A percentile compares a stretch with the other conserved stretches of the same genome.
Conservation (phyloP, 495 filamentous ascomycete genomes). For the Choiromyces venosus region DNA sequence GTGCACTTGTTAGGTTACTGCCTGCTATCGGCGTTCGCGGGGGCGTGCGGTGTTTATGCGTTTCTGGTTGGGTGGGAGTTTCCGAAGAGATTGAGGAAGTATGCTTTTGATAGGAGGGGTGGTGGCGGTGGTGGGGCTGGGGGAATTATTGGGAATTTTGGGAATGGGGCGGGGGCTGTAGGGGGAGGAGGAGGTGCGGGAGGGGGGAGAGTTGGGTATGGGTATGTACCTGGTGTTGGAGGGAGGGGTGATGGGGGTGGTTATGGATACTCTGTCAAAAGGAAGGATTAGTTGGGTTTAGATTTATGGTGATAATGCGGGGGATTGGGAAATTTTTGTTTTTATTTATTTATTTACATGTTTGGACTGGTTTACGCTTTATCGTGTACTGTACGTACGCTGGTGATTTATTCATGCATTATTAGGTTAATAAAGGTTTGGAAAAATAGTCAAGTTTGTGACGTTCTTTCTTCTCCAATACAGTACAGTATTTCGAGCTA, state of each 20-base stretch:
- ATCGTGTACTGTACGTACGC: neutral
- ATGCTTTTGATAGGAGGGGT: slow-evolving; percentile 43
- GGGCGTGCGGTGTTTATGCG: slow-evolving; percentile 43
- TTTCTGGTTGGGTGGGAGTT: slow-evolving; percentile 45
- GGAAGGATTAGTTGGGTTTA: slow-evolving; percentile 49
- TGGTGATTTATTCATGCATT: neutral
- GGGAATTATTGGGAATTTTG: slow-evolving; percentile 45
- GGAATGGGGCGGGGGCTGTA: slow-evolving; percentile 40
- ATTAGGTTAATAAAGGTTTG: neutral
- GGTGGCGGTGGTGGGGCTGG: slow-evolving; percentile 44
- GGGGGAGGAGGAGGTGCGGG: slow-evolving; percentile 18
- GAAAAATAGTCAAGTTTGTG: no score
- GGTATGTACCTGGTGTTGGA: slow-evolving; percentile 45
- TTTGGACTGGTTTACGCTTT: neutral
- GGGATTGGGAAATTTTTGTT: slow-evolving; percentile 1
- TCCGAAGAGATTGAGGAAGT: slow-evolving; percentile 48
- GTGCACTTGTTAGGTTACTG: slow-evolving; percentile 37
- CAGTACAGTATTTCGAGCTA: no score
- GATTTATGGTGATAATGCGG: neutral
- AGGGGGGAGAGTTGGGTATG: slow-evolving; percentile 52
- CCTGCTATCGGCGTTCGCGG: slow-evolving; percentile 44
- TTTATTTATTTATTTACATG: neutral
- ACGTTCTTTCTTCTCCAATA: no score
- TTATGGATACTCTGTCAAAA: slow-evolving; percentile 49
- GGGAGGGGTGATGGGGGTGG: slow-evolving; percentile 40